Percentiles rank a stretch among this genome's conserved stretches.
phyloP scores from a whole-genome alignment of 495 filamentous ascomycete species.

The Trichoderma orchidacearum region DNA sequence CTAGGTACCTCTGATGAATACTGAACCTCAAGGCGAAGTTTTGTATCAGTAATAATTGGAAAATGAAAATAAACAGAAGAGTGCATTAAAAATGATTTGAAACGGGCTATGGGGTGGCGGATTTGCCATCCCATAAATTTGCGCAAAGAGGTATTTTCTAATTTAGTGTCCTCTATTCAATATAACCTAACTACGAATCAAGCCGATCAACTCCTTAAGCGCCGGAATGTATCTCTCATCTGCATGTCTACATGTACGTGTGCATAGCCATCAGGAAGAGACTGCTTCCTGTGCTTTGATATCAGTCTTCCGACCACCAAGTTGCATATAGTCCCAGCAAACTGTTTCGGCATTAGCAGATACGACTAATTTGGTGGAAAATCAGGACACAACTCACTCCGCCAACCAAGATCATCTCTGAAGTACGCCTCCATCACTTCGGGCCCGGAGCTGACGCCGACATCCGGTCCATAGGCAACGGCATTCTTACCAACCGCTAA shows the following conservation, averaged over 20 bases:
- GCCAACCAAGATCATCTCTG: slow-evolving; percentile 51
- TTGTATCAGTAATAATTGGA: too few species aligned
- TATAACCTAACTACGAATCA: too few species aligned
- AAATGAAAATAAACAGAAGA: too few species aligned
- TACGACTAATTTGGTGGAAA: background rate
- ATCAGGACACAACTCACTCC: slow-evolving; percentile 21
- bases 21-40: too few species aligned
- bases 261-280: background rate
- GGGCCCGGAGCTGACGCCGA: slow-evolving; percentile 38
- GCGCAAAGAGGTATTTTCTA: too few species aligned
- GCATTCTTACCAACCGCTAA: slow-evolving; percentile 52
- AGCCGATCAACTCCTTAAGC: background rate
- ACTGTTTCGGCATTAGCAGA: background rate
- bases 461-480: slow-evolving; percentile 39
- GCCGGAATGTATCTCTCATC: background rate
- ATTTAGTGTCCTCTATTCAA: too few species aligned
- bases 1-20: too few species aligned
- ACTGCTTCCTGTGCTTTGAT: background rate
- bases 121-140: too few species aligned
- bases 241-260: background rate
- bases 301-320: background rate
- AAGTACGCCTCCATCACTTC: slow-evolving; percentile 48
- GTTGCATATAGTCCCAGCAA: slow-evolving; percentile 3
- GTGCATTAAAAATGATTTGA: too few species aligned
- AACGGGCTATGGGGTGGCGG: too few species aligned